A percentile compares a stretch with the other conserved stretches of the same genome.
These are phyloP conservation scores for Claviceps quebecensis DNA, from an alignment of 2,329 filamentous ascomycete species.

Conservation along the genomic window DNA sequence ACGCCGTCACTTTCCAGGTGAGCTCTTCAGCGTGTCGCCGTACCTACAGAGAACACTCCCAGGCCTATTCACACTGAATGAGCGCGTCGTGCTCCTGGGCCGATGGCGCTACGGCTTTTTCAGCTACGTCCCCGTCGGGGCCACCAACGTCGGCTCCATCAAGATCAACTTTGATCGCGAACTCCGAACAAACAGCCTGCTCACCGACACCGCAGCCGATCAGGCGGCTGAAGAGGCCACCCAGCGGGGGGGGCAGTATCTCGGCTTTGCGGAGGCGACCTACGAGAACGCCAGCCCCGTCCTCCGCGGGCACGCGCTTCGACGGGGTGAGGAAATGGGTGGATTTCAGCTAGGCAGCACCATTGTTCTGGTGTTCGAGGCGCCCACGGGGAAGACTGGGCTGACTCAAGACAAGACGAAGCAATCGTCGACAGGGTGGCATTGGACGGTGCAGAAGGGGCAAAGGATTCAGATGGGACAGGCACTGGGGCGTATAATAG, in stretches of 20 bases:
- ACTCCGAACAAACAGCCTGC: constrained; percentile 79
- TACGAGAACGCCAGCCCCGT: constrained; percentile 67
- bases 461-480: constrained; percentile 53
- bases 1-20: constrained; percentile 92
- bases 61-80: constrained; percentile 90
- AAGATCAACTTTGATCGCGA: constrained; percentile 94
- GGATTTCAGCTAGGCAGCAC: constrained; percentile 94
- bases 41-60: constrained; percentile 88
- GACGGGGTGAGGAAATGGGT: constrained; percentile 90
- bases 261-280: constrained; percentile 85
- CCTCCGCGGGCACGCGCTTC: constrained; percentile 69
- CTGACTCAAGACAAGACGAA: constrained; percentile 29
- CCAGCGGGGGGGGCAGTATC: constrained; percentile 63
- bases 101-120: constrained; percentile 98
- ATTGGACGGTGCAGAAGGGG: not conserved
- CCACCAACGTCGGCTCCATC: constrained; percentile 94
- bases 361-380: constrained; percentile 92
- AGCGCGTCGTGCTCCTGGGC: constrained; percentile 84
- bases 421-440: constrained; percentile 32
- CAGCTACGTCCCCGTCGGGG: constrained; percentile 86
- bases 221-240: constrained; percentile 68
- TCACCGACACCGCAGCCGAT: constrained; percentile 85
- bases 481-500: constrained; percentile 61
- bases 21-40: constrained; percentile 87
- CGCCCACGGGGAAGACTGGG: constrained; percentile 48